Evolutionary conservation across 371 early-diverging fungal genomes (phyloP), one percentile per base, ranked within the genome.

Genomic region (Blastocladiella emersonii): DNA sequence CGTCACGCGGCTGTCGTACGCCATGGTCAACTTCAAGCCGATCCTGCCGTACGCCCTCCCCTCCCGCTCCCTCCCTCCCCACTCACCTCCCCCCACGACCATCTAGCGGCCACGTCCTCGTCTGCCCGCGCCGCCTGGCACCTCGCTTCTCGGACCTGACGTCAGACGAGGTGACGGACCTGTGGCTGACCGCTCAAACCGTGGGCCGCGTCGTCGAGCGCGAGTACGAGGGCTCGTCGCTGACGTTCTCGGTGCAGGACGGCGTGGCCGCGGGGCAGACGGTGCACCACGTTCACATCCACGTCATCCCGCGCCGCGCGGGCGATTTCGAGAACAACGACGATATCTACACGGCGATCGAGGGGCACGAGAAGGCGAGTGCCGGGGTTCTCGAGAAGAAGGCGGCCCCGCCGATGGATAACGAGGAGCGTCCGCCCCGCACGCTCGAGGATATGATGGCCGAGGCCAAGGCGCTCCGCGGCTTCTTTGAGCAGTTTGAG

Each of bases 241-340:
- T 93, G 41, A 91, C 92, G 1, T 70, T 92, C 63, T 85, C 89
- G 1, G 80, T 93, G 8, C 90, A 89, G 32, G 53, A 93, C 73
- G 92, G 93, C 0, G 77, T 80, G 5, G 71, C 74, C 56, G 94
- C 98, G 8, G 96, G 98, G 3, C 98, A 98, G 71, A 85, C 94
- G 17, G 95, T 88, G 19, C 68, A 37, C 21, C 98, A 98, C 76
- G 90, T 90, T 36, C 98, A 98, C 70, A 76, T 95, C 63, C 98
- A 98, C 73, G 68, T 98, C 45, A 86, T 98, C 61, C 96, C 98
- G 36, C 82, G 96, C 39, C 78, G 73, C 36, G 66, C 68, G 27
- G 88, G 88, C 25, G 95, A 98, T 68, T 94, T 79, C 76, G 74
- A 74, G 10, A 78, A 88, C 64, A 96, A 93, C 66, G 94, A 96